Base-by-base conservation (phyloP, 2,329 filamentous ascomycete species). In the Aspergillus jensenii region DNA sequence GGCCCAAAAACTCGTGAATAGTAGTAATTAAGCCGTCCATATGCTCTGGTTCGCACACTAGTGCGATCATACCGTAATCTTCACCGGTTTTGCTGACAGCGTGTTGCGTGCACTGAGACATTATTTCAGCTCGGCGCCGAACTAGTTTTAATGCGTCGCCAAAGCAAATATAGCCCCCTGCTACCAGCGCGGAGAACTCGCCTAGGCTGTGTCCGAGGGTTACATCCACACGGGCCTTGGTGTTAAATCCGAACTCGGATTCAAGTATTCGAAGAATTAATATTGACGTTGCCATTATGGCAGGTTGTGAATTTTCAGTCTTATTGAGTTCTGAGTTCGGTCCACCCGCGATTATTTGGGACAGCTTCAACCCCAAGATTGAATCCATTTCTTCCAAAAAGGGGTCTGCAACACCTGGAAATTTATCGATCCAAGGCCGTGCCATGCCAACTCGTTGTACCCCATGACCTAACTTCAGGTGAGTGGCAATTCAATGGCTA, bases 231-330 rank as follows among this genome's bases (percentile, higher is more conserved):
- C 88, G 82, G 56, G 90, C 84, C 8, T 80, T 76, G 6, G 87
- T 84, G 57, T 84, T 81, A 77, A 97, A 96, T 41, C 84, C 86
- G 71, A 93, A 97, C 65, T 96, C 90, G 60, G 84, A 80, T 78
- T 97, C 91, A 62, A 98, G 82, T 59, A 97, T 87, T 56, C 90
- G 88, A 55, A 97, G 82, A 69, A 97, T 96, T 59, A 96, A 84
- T 70, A 97, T 87, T 27, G 91, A 96, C 4, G 91, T 95, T 14
- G 92, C 91, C 91, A 98, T 96, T 74, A 97, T 96, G 67, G 93
- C 93, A 1, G 93, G 93, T 75, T 98, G 93, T 4, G 93, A 90
- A 71, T 96, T 93, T 63, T 90, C 86, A 4, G 93, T 97, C 57
- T 86, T 84, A 41, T 90, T 96, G 56, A 98, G 85, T 52, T 82